Evolutionary conservation across 495 filamentous ascomycete species (phyloP).

Genomic region (Neurospora sp.): DNA sequence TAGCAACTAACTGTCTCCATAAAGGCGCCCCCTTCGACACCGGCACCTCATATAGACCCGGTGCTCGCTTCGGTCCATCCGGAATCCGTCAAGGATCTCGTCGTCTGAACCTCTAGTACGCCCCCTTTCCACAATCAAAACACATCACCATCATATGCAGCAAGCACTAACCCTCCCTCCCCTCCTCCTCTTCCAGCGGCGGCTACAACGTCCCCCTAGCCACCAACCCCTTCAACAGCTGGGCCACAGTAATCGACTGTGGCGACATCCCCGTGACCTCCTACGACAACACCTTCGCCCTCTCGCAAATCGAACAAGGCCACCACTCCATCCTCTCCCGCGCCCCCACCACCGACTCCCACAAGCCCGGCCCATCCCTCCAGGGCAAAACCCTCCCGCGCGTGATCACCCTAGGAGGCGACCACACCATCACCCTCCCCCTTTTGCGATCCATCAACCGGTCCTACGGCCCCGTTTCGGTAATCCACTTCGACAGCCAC

Average conservation of each 20-base stretch:
- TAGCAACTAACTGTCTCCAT: conserved; percentile 8
- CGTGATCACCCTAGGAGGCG: conserved; percentile 71
- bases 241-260: conserved; percentile 72
- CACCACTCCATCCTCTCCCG: conserved; percentile 44
- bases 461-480: conserved; percentile 68
- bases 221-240: conserved; percentile 70
- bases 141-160: background rate
- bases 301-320: conserved; percentile 71
- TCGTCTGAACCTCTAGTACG: conserved; percentile 55
- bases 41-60: conserved; percentile 34
- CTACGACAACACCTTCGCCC: conserved; percentile 66
- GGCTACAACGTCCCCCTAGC: conserved; percentile 71
- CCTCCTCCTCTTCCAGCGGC: conserved; percentile 31
- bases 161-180: background rate
- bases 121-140: background rate
- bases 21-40: conserved; percentile 33
- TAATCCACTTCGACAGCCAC: conserved; percentile 79
- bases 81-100: conserved; percentile 76
- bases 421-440: conserved; percentile 74
- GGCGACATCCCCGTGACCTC: conserved; percentile 79
- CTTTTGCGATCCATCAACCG: conserved; percentile 68
- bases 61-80: conserved; percentile 78
- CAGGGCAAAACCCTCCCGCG: conserved; percentile 44
- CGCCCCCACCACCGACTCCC: conserved; percentile 36
- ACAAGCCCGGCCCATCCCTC: conserved; percentile 33